phyloP scores from a whole-genome alignment of 1,284 basidiomycete species.

The Apiotrichum gamsii region DNA sequence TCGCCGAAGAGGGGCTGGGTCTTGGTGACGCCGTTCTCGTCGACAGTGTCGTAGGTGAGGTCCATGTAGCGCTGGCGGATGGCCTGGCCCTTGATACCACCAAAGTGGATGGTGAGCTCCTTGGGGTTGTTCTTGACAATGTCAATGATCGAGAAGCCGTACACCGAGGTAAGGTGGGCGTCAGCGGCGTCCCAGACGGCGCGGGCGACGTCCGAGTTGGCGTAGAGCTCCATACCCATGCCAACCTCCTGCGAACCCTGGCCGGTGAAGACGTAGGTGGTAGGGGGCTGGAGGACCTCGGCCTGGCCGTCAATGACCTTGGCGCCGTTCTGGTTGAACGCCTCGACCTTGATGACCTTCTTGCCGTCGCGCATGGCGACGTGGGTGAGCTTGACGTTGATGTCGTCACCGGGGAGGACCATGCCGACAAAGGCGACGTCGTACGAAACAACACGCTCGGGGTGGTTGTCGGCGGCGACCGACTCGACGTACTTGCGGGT shows the following conservation, averaged over 20 bases:
- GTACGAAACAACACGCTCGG: conserved; percentile 84
- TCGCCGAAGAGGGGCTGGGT: conserved; percentile 90
- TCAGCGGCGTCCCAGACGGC: conserved; percentile 97
- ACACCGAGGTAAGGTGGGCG: conserved; percentile 82
- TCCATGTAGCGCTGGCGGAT: conserved; percentile 99
- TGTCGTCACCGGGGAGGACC: conserved; percentile 88
- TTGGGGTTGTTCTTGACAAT: conserved; percentile 97
- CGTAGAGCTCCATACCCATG: conserved; percentile 99
- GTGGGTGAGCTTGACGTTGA: conserved; percentile 83
- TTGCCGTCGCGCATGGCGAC: conserved; percentile 85
- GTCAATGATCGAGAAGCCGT: conserved; percentile 94
- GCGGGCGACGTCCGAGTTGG: conserved; percentile 81
- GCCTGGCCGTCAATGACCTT: conserved; percentile 89
- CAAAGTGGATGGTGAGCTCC: conserved; percentile 96
- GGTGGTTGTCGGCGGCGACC: conserved; percentile 85
- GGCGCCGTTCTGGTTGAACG: conserved; percentile 75
- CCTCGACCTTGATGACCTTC: conserved; percentile 86
- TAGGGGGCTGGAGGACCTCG: conserved; percentile 85
- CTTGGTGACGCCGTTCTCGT: conserved; percentile 89
- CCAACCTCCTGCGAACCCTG: conserved; percentile 97
- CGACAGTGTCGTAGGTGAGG: conserved; percentile 94
- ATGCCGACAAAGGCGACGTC: conserved; percentile 92
- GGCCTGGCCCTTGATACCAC: conserved; percentile 95
- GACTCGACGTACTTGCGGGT: conserved; percentile 90
- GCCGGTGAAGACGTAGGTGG: conserved; percentile 96